These are phyloP conservation scores for Lentinula novae-zelandiae DNA, from an alignment of 1,284 basidiomycete genomes.

Conservation along the genomic window DNA sequence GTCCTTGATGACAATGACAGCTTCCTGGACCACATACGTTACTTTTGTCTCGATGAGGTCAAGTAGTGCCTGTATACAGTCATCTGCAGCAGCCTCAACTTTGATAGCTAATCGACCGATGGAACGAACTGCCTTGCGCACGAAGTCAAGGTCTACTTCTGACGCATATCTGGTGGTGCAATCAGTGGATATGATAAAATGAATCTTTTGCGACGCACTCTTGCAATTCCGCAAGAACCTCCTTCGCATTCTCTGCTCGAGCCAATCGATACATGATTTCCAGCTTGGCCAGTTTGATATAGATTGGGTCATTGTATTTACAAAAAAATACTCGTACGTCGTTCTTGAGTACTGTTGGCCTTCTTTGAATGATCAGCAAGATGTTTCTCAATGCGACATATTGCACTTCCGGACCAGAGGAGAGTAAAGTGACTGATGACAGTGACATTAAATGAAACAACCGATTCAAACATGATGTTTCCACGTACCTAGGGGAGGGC, in stretches of 20 bases:
- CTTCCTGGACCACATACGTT: slow-evolving; percentile 96
- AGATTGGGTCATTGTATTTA: slow-evolving; percentile 99
- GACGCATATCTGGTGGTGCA: slow-evolving; percentile 78
- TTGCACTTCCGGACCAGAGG: slow-evolving; percentile 97
- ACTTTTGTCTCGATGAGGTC: slow-evolving; percentile 91
- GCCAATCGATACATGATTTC: slow-evolving; percentile 98
- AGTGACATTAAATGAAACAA: slow-evolving; percentile 9
- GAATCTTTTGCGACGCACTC: slow-evolving; percentile 57
- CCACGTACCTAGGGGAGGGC: slow-evolving; percentile 82
- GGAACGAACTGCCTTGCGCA: slow-evolving; percentile 94
- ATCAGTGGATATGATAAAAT: background rate
- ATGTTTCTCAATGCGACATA: slow-evolving; percentile 98
- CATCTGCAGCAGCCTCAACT: slow-evolving; percentile 85
- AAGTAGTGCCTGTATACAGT: slow-evolving; percentile 86
- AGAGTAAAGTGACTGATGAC: slow-evolving; percentile 80
- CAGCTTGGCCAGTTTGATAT: slow-evolving; percentile 97
- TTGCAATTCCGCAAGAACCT: slow-evolving; percentile 91
- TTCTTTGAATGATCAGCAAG: slow-evolving; percentile 91
- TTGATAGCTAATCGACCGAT: slow-evolving; percentile 98
- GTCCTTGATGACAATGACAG: slow-evolving; percentile 96
- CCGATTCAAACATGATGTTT: background rate
- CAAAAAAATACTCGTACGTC: slow-evolving; percentile 99
- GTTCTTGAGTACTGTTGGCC: slow-evolving; percentile 90
- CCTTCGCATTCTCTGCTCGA: slow-evolving; percentile 85
- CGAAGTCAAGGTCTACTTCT: slow-evolving; percentile 98